Conservation (phyloP, 2,329 filamentous ascomycete species). For the Myriangium duriaei region DNA sequence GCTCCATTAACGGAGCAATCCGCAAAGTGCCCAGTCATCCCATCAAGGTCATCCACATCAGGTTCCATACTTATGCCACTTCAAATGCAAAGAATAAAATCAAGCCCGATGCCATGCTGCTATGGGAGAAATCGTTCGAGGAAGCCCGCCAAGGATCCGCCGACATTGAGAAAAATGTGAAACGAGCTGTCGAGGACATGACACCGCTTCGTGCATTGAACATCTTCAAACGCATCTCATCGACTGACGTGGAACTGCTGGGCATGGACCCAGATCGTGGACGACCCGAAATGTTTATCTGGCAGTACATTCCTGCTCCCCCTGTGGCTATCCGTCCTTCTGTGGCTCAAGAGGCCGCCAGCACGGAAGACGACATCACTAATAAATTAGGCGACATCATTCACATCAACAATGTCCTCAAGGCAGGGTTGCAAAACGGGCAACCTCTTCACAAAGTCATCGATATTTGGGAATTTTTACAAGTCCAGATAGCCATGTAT, state of each 20-base stretch:
- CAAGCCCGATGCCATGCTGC: constrained; percentile 65
- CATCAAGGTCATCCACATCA: constrained; percentile 91
- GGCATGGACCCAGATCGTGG: constrained; percentile 70
- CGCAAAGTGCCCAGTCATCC: constrained; percentile 70
- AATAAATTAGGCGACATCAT: constrained; percentile 96
- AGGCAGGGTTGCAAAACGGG: constrained; percentile 68
- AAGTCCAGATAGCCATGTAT: constrained; percentile 92
- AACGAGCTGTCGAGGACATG: constrained; percentile 87
- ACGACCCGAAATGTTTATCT: constrained; percentile 91
- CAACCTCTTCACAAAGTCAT: constrained; percentile 80
- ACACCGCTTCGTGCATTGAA: constrained; percentile 82
- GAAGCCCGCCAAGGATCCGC: constrained; percentile 64
- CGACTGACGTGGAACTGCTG: constrained; percentile 78
- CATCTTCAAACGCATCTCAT: constrained; percentile 76
- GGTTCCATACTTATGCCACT: constrained; percentile 76
- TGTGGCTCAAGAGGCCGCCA: constrained; percentile 82
- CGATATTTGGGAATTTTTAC: constrained; percentile 97
- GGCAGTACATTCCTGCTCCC: constrained; percentile 89
- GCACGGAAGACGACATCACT: constrained; percentile 92
- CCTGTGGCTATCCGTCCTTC: constrained; percentile 90
- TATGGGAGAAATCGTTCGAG: constrained; percentile 75
- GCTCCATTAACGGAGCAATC: constrained; percentile 75
- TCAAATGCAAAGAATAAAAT: constrained; percentile 79
- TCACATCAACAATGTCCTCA: constrained; percentile 78
- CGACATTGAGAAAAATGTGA: constrained; percentile 81